Evolutionary conservation across 2,329 filamentous ascomycete genomes (phyloP).

Genomic region (Arachnomyces sp.): DNA sequence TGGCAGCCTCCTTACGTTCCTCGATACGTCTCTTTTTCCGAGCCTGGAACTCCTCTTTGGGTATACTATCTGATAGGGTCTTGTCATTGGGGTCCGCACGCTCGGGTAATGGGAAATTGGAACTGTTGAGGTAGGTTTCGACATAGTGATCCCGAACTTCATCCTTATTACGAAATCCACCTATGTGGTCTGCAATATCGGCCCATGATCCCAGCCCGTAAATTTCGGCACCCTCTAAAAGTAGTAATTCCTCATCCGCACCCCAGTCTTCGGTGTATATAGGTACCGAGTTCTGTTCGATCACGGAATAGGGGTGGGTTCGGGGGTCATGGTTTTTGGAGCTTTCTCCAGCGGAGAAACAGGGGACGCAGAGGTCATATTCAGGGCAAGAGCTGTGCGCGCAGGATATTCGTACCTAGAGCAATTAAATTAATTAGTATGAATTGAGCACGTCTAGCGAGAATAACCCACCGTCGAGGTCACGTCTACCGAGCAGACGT

Average conservation of each 20-base stretch:
- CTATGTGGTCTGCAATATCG: conserved; percentile 96
- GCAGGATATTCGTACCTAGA: conserved; percentile 89
- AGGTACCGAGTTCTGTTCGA: conserved; percentile 96
- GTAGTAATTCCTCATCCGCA: conserved; percentile 87
- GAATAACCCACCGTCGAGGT: conserved; percentile 75
- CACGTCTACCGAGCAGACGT: conserved; percentile 92
- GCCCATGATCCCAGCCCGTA: conserved; percentile 97
- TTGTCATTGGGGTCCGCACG: conserved; percentile 76
- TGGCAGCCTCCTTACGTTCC: conserved; percentile 76
- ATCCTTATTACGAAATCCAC: conserved; percentile 86
- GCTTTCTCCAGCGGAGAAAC: conserved; percentile 73
- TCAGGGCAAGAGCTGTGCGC: conserved; percentile 76
- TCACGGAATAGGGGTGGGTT: conserved; percentile 82
- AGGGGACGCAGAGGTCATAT: conserved; percentile 93
- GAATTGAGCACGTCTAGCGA: background rate
- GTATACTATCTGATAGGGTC: conserved; percentile 67
- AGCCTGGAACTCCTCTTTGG: conserved; percentile 85
- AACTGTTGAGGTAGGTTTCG: conserved; percentile 73
- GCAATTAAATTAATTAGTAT: conserved; percentile 1
- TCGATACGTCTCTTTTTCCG: conserved; percentile 91
- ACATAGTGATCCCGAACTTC: conserved; percentile 95
- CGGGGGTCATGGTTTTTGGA: conserved; percentile 79
- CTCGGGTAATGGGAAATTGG: conserved; percentile 76
- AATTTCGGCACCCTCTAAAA: conserved; percentile 89
- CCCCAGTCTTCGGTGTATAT: conserved; percentile 95